Base-by-base conservation (phyloP, 441 rosid genomes). In the Populus hybrid region DNA sequence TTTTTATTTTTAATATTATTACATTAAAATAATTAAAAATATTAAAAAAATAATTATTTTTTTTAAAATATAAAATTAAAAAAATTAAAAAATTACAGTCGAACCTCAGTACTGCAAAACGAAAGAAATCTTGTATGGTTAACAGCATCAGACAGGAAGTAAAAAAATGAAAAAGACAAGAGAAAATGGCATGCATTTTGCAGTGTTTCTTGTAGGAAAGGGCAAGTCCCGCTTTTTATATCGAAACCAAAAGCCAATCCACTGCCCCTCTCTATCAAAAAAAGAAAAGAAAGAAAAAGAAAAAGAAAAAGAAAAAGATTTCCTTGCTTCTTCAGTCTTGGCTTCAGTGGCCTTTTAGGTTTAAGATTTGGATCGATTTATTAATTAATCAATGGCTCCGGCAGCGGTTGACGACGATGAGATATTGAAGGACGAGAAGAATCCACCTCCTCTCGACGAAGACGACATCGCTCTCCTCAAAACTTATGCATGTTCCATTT, bases 401-500 rank as follows among this genome's bases (percentile, higher is more conserved):
- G 91, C 90, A 24, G 81, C 89, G 3, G 90, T 84, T 3, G 93
- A 87, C 8, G 86, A 75, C 10, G 85, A 87, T 0, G 90, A 87
- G 26, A 77, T 80, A 76, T 80, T 90, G 69, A 90, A 90, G 89
- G 97, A 94, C 79, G 98, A 95, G 92, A 94, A 95, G 87, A 92
- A 90, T 76, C 97, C 97, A 28, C 90, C 87, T 0, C 99, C 98
- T 6, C 93, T 95, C 23, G 98, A 95, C 30, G 98, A 95, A 80
- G 99, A 89, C 78, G 99, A 95, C 72, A 92, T 95, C 76, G 98
- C 99, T 21, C 93, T 95, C 26, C 97, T 94, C 83, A 95, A 95
- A 80, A 95, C 97, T 77, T 94, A 95, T 59, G 98, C 93, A 88
- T 72, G 84, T 59, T 36, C 32, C 59, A 35, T 24, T 16, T 69